Evolutionary conservation across 2,329 filamentous ascomycete genomes (phyloP).

Genomic region (Fusarium abutilonis): DNA sequence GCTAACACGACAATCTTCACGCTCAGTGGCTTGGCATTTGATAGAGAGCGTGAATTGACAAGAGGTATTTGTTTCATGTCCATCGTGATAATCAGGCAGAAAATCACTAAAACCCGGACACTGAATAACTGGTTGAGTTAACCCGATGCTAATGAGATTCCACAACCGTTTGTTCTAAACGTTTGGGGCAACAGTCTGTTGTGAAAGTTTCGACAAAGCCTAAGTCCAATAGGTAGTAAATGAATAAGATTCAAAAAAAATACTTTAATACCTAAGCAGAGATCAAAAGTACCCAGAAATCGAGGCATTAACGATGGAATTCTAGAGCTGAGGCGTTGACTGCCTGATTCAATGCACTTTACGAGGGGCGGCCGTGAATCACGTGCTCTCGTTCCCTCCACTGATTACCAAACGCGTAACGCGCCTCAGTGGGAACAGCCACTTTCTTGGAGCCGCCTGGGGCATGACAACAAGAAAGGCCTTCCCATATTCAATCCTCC

Average conservation of each 20-base stretch:
- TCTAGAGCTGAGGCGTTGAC: not conserved
- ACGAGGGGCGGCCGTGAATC: conserved; percentile 21
- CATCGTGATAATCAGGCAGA: conserved; percentile 31
- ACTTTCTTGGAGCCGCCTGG: conserved; percentile 15
- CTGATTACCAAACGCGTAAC: conserved; percentile 50
- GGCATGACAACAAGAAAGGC: conserved; percentile 41
- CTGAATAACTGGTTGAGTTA: not conserved
- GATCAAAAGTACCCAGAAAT: no score
- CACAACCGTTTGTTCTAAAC: no score
- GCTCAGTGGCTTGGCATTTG: conserved; percentile 7
- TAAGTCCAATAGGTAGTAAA: no score
- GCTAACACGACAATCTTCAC: conserved; percentile 23
- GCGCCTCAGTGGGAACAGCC: conserved; percentile 41
- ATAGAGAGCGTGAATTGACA: conserved; percentile 33
- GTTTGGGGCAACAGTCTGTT: no score
- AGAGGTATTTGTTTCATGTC: not conserved
- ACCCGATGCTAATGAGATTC: not conserved
- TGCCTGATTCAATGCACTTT: conserved; percentile 22
- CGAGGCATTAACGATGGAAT: no score
- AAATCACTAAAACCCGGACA: not conserved
- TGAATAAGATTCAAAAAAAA: no score
- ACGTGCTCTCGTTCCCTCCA: conserved; percentile 45
- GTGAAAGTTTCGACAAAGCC: no score
- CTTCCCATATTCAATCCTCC: conserved; percentile 23
- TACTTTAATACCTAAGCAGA: no score